These are phyloP conservation scores for Aspergillus niger DNA, from an alignment of 2,329 filamentous ascomycete genomes.

Conservation along the genomic window DNA sequence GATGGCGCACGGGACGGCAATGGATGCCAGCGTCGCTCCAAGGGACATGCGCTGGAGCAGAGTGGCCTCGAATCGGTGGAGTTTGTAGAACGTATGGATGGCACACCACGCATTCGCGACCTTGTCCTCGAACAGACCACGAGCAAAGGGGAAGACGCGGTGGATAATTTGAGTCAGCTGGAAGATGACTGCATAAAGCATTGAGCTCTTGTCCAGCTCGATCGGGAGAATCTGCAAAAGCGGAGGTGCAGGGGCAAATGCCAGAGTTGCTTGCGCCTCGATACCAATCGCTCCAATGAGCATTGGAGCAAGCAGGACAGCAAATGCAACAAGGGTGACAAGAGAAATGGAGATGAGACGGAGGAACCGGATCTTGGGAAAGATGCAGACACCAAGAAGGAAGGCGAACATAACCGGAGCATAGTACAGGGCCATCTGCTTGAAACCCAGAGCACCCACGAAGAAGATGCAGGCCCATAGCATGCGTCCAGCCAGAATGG, in stretches of 20 bases:
- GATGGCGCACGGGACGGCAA: slow-evolving; percentile 75
- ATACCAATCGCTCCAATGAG: slow-evolving; percentile 72
- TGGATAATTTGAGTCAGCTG: slow-evolving; percentile 83
- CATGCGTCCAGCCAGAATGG: slow-evolving; percentile 78
- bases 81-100: slow-evolving; percentile 84
- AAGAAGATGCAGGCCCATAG: slow-evolving; percentile 94
- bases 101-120: slow-evolving; percentile 98
- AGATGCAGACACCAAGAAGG: slow-evolving; percentile 82
- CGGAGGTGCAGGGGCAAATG: slow-evolving; percentile 64
- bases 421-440: slow-evolving; percentile 99
- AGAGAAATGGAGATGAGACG: slow-evolving; percentile 75
- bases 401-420: slow-evolving; percentile 91
- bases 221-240: slow-evolving; percentile 59
- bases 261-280: slow-evolving; percentile 62
- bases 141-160: slow-evolving; percentile 91
- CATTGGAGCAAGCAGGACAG: slow-evolving; percentile 73
- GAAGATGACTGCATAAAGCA: slow-evolving; percentile 73
- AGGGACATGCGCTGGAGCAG: slow-evolving; percentile 77
- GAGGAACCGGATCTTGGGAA: slow-evolving; percentile 66
- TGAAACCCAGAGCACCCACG: slow-evolving; percentile 90
- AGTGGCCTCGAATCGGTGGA: slow-evolving; percentile 70
- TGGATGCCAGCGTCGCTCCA: slow-evolving; percentile 71
- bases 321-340: slow-evolving; percentile 72
- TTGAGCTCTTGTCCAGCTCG: slow-evolving; percentile 63
- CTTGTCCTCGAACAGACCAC: slow-evolving; percentile 98